Percentiles rank a stretch among this genome's conserved stretches.
Conservation (phyloP, 2,329 filamentous ascomycete species). For the Emmonsia crescens region DNA sequence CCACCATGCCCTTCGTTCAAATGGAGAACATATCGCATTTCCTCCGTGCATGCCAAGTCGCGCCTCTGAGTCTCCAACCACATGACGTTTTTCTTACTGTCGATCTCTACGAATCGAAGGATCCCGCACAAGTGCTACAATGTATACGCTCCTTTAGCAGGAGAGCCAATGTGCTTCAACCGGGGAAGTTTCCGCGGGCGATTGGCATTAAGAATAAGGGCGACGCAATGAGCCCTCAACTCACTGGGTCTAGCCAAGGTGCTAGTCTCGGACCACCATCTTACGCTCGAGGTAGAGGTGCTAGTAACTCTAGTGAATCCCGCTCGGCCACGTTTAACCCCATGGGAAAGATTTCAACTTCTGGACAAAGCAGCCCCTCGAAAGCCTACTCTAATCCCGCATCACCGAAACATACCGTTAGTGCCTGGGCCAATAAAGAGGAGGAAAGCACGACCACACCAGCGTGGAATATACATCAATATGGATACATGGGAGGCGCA, state of each 20-base stretch:
- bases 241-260: conserved; percentile 49
- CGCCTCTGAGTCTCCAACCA: conserved; percentile 75
- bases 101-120: conserved; percentile 89
- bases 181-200: conserved; percentile 58
- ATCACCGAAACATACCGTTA: conserved; percentile 47
- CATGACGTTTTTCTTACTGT: conserved; percentile 97
- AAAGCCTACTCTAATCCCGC: conserved; percentile 46
- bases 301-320: conserved; percentile 46
- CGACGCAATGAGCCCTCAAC: conserved; percentile 53
- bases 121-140: conserved; percentile 90
- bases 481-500: conserved; percentile 95
- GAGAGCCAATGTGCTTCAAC: conserved; percentile 64
- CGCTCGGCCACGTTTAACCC: conserved; percentile 34
- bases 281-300: conserved; percentile 30
- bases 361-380: conserved; percentile 50
- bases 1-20: conserved; percentile 93
- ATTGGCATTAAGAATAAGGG: conserved; percentile 63
- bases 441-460: conserved; percentile 74
- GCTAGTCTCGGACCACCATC: conserved; percentile 32
- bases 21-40: conserved; percentile 99
- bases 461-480: conserved; percentile 97
- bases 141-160: conserved; percentile 87
- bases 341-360: conserved; percentile 29
- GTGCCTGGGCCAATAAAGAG: conserved; percentile 79
- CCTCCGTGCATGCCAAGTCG: conserved; percentile 71